Conservation (phyloP, 1,139 yeast species). For the Blastobotrys illinoisensis region DNA sequence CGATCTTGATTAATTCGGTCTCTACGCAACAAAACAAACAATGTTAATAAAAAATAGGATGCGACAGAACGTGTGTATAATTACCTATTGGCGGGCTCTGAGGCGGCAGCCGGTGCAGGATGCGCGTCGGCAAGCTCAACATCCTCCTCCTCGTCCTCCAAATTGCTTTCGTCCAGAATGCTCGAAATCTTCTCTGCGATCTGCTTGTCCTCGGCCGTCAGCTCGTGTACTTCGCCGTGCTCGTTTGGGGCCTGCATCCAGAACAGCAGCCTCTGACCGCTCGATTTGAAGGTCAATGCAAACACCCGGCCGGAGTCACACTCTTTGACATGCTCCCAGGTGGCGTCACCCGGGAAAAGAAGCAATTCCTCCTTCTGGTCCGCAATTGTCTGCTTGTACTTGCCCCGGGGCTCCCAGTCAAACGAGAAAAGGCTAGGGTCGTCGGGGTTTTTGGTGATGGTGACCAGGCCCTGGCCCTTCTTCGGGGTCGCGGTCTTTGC, state of each 20-base stretch:
- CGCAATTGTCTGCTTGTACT: slow-evolving; percentile 14
- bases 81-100: slow-evolving; percentile 10
- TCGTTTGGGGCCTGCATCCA: slow-evolving; percentile 84
- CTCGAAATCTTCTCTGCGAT: slow-evolving; percentile 50
- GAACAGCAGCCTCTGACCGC: slow-evolving; percentile 78
- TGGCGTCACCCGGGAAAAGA: slow-evolving; percentile 89
- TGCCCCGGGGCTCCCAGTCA: slow-evolving; percentile 55
- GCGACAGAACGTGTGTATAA: slow-evolving; percentile 1
- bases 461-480: slow-evolving; percentile 69
- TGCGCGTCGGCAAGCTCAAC: slow-evolving; percentile 6
- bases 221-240: slow-evolving; percentile 47
- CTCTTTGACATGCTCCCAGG: slow-evolving; percentile 68
- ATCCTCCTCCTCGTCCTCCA: slow-evolving; percentile 29
- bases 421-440: slow-evolving; percentile 49
- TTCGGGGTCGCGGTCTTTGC: slow-evolving; percentile 69
- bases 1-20: neutral
- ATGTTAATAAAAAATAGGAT: neutral
- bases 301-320: slow-evolving; percentile 83
- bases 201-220: slow-evolving; percentile 58
- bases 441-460: slow-evolving; percentile 61
- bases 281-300: slow-evolving; percentile 72
- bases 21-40: neutral
- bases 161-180: slow-evolving; percentile 44
- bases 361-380: slow-evolving; percentile 57
- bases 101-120: neutral